Evolutionary conservation across 306 rosid species (phyloP), one percentile per base, ranked within the genome.

Genomic region (Ziziphus jujuba): DNA sequence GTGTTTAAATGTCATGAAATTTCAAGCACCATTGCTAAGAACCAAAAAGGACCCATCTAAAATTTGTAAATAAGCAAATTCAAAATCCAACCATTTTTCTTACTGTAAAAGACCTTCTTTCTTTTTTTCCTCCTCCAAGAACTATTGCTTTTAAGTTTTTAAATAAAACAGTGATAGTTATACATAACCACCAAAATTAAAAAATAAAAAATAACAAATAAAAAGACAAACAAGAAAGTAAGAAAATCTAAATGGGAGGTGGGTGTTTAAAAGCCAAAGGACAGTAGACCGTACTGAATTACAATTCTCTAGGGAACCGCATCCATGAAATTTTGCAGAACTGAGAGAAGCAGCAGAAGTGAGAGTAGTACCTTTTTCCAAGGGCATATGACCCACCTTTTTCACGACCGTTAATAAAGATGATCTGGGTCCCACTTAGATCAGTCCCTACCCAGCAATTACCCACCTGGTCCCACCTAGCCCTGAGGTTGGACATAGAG

Each of bases 251-350:
- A n/a, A 8, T 16, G 6, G 15, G n/a, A n/a, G 28, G 33, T 28
- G 33, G 2, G 33, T 28, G 2, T 28, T 19, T 43, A 5, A 64
- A 56, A 62, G 43, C 14, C 38, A 35, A 38, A 66, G 71, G 54
- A 72, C 74, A 73, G 13, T 6, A 13, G 63, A 40, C 75, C 75
- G 75, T 78, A 72, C 75, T 17, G 3, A 50, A 61, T n/a, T 38
- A 47, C 66, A 28, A 24, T 60, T 52, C 45, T 61, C 69, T 59
- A 21, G 64, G 59, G 52, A 70, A 65, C 53, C 21, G 43, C 59
- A 2, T 10, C 48, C 56, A 20, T 17, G 33, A 51, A 76, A 16
- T 50, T n/a, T n/a, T 35, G 43, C 48, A 31, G 11, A 44, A 55
- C 17, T 31, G 69, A 17, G 16, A 43, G 45, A 45, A 8, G 21